Evolutionary conservation across 2,329 filamentous ascomycete genomes (phyloP).

Genomic region (Cercospora sp.): DNA sequence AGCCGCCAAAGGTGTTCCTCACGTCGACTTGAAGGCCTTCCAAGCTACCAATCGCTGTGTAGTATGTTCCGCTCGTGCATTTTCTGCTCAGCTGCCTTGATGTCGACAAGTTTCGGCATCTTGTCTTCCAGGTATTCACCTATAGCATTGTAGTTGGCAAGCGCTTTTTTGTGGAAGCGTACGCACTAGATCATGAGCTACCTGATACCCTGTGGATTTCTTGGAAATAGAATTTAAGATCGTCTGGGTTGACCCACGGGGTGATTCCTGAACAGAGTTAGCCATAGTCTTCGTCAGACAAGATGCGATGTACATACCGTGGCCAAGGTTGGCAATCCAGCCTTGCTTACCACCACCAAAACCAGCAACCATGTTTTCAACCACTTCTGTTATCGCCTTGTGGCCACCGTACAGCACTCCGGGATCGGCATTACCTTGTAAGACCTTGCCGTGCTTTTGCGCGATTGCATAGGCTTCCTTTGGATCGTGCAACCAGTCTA

Average conservation of each 20-base stretch:
- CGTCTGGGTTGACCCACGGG: conserved; percentile 88
- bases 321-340: conserved; percentile 96
- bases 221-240: conserved; percentile 89
- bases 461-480: conserved; percentile 79
- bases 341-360: conserved; percentile 82
- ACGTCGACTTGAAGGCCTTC: background rate
- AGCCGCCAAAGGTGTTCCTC: background rate
- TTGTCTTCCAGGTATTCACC: conserved; percentile 30
- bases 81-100: conserved; percentile 34
- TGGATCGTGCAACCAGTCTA: conserved; percentile 94
- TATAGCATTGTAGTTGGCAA: conserved; percentile 37
- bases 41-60: conserved; percentile 37
- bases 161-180: conserved; percentile 6
- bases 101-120: conserved; percentile 26
- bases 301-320: conserved; percentile 61
- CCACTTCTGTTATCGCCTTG: conserved; percentile 76
- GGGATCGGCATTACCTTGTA: conserved; percentile 96
- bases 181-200: conserved; percentile 37
- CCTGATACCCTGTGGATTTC: conserved; percentile 68
- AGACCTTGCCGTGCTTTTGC: conserved; percentile 66
- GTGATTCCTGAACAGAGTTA: conserved; percentile 68
- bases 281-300: background rate
- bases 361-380: conserved; percentile 82
- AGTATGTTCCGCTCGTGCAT: conserved; percentile 42
- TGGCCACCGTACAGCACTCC: conserved; percentile 85